These are phyloP conservation scores for Spinacia oleracea DNA, from an alignment of 179 eudicot species.

Conservation along the genomic window DNA sequence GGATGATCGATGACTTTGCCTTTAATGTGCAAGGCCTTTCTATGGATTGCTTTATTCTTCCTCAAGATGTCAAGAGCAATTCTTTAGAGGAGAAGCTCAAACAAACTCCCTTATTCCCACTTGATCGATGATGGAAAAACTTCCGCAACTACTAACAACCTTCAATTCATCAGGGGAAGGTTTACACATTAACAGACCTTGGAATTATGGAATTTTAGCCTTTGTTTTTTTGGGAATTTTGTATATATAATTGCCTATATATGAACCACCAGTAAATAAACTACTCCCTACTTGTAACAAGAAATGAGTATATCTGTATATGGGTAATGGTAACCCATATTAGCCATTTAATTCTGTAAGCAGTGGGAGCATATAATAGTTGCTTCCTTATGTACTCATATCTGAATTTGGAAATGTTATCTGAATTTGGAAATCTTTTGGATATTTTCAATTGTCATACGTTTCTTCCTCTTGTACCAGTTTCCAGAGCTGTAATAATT, in stretches of 20 bases:
- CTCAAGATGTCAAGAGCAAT: constrained; percentile 61
- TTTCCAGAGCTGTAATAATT: no score
- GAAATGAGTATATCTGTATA: constrained; percentile 24
- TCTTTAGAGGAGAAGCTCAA: constrained; percentile 41
- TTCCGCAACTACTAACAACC: constrained; percentile 27
- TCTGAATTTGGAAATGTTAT: neutral
- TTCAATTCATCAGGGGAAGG: constrained; percentile 7
- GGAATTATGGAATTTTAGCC: neutral
- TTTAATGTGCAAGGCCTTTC: constrained; percentile 84
- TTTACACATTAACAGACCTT: constrained; percentile 12
- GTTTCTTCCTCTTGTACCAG: neutral
- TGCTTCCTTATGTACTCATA: constrained; percentile 1
- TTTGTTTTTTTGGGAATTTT: neutral
- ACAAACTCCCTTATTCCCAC: constrained; percentile 23
- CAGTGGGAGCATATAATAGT: neutral
- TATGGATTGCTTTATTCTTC: constrained; percentile 79
- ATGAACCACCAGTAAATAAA: constrained; percentile 29
- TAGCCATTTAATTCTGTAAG: constrained; percentile 8
- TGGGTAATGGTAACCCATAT: constrained; percentile 33
- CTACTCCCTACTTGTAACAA: constrained; percentile 12
- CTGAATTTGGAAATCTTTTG: constrained; percentile 2
- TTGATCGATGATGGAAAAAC: constrained; percentile 26
- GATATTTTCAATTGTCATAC: neutral
- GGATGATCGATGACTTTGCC: constrained; percentile 77
- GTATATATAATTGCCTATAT: constrained; percentile 23